Conservation (phyloP, 257 asterid species). For the Solanum lycopersicoides region DNA sequence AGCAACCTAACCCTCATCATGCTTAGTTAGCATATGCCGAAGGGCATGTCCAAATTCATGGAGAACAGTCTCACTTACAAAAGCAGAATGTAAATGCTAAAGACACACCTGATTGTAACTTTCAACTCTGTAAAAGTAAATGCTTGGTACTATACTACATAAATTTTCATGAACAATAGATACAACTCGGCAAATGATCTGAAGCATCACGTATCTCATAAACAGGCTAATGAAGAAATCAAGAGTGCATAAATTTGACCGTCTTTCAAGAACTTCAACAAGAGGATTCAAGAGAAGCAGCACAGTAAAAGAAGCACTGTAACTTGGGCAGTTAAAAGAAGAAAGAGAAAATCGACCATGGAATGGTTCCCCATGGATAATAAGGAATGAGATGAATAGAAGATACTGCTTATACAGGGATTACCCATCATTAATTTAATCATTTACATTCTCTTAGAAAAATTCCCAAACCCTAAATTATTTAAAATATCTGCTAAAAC, state of each 20-base stretch:
- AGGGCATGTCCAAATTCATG: slow-evolving; percentile 99
- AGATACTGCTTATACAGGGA: background rate
- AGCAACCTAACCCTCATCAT: slow-evolving; percentile 98
- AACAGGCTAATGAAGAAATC: background rate
- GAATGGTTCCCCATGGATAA: background rate
- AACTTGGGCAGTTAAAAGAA: background rate
- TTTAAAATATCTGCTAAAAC: background rate
- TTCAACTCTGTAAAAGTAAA: background rate
- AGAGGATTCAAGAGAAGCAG: background rate
- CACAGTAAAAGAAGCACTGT: background rate
- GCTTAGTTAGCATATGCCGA: slow-evolving; percentile 96
- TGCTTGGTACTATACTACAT: background rate
- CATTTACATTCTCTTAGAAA: background rate
- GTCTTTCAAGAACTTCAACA: background rate
- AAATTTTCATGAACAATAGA: background rate
- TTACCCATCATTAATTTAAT: background rate
- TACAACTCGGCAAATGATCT: background rate
- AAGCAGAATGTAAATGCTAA: background rate
- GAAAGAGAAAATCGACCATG: background rate
- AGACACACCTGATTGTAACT: background rate
- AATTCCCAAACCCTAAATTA: background rate
- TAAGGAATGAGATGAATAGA: background rate
- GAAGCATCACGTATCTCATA: background rate
- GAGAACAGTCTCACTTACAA: slow-evolving; percentile 88
- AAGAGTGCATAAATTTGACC: background rate